Evolutionary conservation across 179 eudicot species (phyloP), one percentile per base, ranked within the genome.

Genomic region (Silene noctiflora): DNA sequence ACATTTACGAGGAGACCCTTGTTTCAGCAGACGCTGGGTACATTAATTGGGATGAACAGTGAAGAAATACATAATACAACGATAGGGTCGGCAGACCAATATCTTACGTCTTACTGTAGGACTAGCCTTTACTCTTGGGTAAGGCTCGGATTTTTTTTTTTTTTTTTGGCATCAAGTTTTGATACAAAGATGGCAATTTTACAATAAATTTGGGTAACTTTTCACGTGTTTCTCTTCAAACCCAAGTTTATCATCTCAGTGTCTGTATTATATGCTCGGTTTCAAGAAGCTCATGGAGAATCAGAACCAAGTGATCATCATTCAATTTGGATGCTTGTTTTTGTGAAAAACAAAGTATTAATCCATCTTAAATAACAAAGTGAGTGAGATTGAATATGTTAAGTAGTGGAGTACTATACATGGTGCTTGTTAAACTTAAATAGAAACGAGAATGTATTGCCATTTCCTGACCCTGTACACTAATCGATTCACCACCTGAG

Each of bases 401-500:
- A 39, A 6, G 25, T 14, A 25, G 27, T 6, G 25, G 27, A 25
- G 17, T 42, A 6, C 69, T 76, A 70, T 69, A 25, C 62, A 61
- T 6, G 53, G 42, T 68, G 25, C 51, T 77, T 59, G 20, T 67
- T 69, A 51, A 68, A 59, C 29, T 25, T 6, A 6, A 53, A 61
- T 11, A 68, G 64, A 48, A 13, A 20, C 17, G 60, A 21, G n/a
- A 42, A 59, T 46, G 31, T 12, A 69, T 69, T 16, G 27, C 13
- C 24, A n/a, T 39, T 42, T 7, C 29, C 27, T 11, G 56, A 22
- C 48, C 33, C 67, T 76, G 73, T 76, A 67, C 78, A 76, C 67
- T 21, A 55, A 31, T 10, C 7, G 29, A 44, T 60, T 4, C 55
- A 39, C 29, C n/a, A 42, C 61, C 60, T 33, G 9, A 12, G 10